Conservation (phyloP, 192 early-diverging fungal genomes). For the Coemansia sp. region DNA sequence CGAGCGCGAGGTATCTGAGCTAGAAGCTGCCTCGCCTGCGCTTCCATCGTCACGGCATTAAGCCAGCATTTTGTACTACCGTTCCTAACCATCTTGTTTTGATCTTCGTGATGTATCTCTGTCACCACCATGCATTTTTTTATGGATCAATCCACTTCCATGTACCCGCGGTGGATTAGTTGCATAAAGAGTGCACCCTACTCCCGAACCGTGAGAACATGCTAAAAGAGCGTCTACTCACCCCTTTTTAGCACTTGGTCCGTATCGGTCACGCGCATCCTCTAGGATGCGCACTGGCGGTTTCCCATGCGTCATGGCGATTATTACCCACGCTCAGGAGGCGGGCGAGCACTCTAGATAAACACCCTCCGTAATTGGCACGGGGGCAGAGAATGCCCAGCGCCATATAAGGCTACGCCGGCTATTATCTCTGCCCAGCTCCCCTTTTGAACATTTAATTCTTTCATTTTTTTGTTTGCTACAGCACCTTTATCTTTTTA, state of each 20-base stretch:
- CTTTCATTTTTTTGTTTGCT: background rate
- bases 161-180: constrained; percentile 3
- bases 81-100: background rate
- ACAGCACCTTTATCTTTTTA: background rate
- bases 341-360: background rate
- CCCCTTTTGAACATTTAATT: background rate
- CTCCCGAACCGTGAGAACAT: constrained; percentile 5
- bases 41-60: background rate
- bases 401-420: background rate
- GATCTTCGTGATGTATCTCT: background rate
- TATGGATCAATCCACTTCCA: background rate
- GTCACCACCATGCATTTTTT: background rate
- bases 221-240: background rate
- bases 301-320: constrained; percentile 16
- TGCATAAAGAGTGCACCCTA: background rate
- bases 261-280: background rate
- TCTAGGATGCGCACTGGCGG: background rate
- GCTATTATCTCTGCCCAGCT: background rate
- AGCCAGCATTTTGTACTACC: background rate
- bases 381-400: background rate
- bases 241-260: background rate
- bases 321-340: constrained; percentile 1
- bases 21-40: constrained; percentile 11
- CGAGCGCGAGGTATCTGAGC: constrained; percentile 33
- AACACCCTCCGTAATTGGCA: background rate